These are phyloP conservation scores for Rhipidocladum racemiflorum DNA, from an alignment of 176 grass and related monocot species.

Conservation along the genomic window DNA sequence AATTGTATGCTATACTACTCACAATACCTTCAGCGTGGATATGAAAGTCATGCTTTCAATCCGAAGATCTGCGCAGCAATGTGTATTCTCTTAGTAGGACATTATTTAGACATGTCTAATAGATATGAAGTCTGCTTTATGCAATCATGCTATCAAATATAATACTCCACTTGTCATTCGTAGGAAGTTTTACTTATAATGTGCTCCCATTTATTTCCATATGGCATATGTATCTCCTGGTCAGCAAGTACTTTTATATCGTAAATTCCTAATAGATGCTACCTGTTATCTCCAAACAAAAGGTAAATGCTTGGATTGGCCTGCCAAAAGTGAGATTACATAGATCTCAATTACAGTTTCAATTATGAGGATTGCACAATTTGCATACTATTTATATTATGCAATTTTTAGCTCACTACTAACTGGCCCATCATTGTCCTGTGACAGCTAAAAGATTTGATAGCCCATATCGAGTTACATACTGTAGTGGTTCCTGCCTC, in stretches of 20 bases:
- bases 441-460: conserved; percentile 61
- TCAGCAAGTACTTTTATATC: not conserved
- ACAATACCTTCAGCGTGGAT: not conserved
- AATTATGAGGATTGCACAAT: too few relatives aligned
- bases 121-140: not conserved
- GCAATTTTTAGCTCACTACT: not conserved
- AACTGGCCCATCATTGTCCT: conserved; percentile 6
- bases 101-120: not conserved
- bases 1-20: too few relatives aligned
- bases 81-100: not conserved
- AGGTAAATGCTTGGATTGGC: too few relatives aligned
- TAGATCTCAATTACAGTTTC: too few relatives aligned
- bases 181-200: not conserved
- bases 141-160: too few relatives aligned
- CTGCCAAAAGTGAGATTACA: too few relatives aligned
- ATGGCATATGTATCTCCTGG: not conserved
- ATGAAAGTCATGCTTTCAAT: not conserved
- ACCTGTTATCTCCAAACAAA: not conserved
- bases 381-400: not conserved
- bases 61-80: not conserved
- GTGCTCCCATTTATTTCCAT: not conserved
- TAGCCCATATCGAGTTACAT: too few relatives aligned
- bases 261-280: not conserved
- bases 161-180: not conserved
- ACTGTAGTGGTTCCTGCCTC: too few relatives aligned